Conservation (phyloP, 2,329 filamentous ascomycete species). For the Dothistroma pini region DNA sequence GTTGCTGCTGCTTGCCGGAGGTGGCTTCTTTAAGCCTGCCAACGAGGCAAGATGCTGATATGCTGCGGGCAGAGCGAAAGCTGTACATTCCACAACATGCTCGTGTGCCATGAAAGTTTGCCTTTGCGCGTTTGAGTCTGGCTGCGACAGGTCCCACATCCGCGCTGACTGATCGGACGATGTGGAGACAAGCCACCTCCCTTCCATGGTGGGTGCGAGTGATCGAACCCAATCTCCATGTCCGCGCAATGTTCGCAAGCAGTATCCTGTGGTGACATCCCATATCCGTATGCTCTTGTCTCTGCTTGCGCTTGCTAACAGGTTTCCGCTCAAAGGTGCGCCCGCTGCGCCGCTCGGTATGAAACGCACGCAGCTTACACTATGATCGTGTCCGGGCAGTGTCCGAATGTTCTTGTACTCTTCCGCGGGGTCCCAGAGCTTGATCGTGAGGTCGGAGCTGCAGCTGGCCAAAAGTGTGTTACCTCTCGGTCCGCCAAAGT, state of each 20-base stretch:
- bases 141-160: conserved; percentile 76
- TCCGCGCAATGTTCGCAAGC: conserved; percentile 81
- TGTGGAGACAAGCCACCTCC: conserved; percentile 75
- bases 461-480: conserved; percentile 77
- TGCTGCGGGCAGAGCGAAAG: conserved; percentile 73
- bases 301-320: conserved; percentile 80
- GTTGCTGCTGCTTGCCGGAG: conserved; percentile 67
- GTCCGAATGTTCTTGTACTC: conserved; percentile 96
- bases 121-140: conserved; percentile 61
- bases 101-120: conserved; percentile 81
- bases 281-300: conserved; percentile 84
- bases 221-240: conserved; percentile 91
- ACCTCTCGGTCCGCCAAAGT: conserved; percentile 81
- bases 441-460: conserved; percentile 87
- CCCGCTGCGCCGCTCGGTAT: conserved; percentile 78
- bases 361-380: conserved; percentile 82
- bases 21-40: conserved; percentile 79
- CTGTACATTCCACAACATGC: conserved; percentile 79
- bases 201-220: conserved; percentile 76
- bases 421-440: conserved; percentile 87
- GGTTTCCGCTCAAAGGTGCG: conserved; percentile 73
- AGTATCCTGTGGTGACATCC: conserved; percentile 92
- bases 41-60: conserved; percentile 74
- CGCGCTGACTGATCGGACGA: conserved; percentile 78
- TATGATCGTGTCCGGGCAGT: conserved; percentile 86